Conservation (phyloP, 495 filamentous ascomycete genomes). For the Amphirosellinia nigrospora region DNA sequence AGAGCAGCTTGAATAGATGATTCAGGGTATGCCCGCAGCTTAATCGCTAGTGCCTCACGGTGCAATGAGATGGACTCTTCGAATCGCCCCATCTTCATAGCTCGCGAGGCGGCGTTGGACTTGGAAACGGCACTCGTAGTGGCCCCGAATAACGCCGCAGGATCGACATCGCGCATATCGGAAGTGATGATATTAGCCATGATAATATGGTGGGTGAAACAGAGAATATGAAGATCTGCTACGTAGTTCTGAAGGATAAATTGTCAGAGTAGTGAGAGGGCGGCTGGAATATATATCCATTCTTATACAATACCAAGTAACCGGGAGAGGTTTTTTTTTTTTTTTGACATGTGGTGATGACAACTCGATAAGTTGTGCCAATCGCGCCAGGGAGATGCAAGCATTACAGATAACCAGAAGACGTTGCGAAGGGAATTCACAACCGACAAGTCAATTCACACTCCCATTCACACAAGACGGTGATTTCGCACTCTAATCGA, state of each 20-base stretch:
- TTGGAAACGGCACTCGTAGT: neutral
- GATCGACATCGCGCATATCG: neutral
- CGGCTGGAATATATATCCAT: neutral
- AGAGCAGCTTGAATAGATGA: neutral
- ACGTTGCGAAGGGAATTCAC: neutral
- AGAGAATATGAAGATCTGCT: neutral
- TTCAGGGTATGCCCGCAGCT: neutral
- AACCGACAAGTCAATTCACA: neutral
- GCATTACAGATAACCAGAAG: neutral
- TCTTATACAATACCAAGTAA: neutral
- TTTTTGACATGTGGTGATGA: neutral
- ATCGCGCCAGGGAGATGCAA: too few relatives aligned
- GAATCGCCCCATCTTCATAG: slow-evolving; percentile 2
- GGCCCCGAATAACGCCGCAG: neutral
- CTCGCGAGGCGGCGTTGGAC: neutral
- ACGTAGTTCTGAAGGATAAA: neutral
- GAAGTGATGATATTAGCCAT: neutral
- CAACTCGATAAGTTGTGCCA: neutral
- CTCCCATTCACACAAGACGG: too few relatives aligned
- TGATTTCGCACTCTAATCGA: neutral
- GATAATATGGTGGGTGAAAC: neutral
- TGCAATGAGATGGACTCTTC: neutral
- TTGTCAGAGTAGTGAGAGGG: neutral
- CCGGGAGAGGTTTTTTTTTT: too few relatives aligned
- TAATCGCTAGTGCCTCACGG: neutral